Evolutionary conservation across 2,329 filamentous ascomycete species (phyloP).

Genomic region (Cercospora canescens): DNA sequence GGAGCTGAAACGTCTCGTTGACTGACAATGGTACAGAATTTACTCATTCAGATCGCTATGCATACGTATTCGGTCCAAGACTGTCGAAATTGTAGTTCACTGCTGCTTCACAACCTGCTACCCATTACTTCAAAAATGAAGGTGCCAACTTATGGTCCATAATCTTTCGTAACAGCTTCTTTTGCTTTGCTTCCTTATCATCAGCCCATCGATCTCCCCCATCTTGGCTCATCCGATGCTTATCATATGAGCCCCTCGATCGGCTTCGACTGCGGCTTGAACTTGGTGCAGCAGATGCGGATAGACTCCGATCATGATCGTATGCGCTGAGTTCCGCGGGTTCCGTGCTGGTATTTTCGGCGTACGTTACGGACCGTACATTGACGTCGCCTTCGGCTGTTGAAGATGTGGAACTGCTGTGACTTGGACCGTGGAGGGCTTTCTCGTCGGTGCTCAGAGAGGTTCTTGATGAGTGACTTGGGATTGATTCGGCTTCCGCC

Average conservation of each 20-base stretch:
- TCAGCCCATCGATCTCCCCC: background rate
- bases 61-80: background rate
- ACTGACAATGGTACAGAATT: no score
- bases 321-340: conserved; percentile 3
- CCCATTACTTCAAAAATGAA: conserved; percentile 4
- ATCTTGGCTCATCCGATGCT: conserved; percentile 3
- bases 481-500: conserved; percentile 2
- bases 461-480: background rate
- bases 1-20: no score
- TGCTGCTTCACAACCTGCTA: background rate
- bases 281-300: background rate
- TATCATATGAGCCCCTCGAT: conserved; percentile 5
- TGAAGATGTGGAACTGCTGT: background rate
- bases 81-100: background rate
- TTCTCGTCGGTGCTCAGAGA: background rate
- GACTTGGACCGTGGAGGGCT: background rate
- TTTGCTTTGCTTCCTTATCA: conserved; percentile 5
- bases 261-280: conserved; percentile 4
- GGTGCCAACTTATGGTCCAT: conserved; percentile 11
- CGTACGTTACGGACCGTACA: background rate
- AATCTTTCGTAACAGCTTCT: background rate
- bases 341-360: background rate
- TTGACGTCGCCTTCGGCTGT: background rate
- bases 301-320: background rate
- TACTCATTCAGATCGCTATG: background rate